Base-by-base conservation (phyloP, 305 asterid genomes). In the Salvia sclarea region DNA sequence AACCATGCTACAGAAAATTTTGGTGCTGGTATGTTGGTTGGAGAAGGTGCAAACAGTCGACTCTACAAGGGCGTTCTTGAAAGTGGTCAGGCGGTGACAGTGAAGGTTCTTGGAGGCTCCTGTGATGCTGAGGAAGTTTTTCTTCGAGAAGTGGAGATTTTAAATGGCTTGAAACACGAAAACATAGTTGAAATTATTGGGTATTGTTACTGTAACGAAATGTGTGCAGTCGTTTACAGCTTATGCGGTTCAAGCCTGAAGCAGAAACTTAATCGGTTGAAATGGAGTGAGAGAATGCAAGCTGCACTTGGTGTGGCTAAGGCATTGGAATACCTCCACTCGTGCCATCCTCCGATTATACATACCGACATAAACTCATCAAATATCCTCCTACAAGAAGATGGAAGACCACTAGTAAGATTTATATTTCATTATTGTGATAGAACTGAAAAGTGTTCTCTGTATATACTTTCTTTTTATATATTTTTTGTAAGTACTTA, bases 351-450 rank as follows among this genome's bases (percentile, higher is more conserved):
- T 72, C 89, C 88, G 18, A 69, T 88, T 68, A 58, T 85, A 64
- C 97, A 90, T 69, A 80, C 88, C 22, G 92, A 85, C 18, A 77
- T 90, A 53, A 90, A 85, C 38, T 88, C 95, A 24, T 82, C 96
- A 25, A 88, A 88, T 65, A 72, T 88, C 57, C 88, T 88, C 72
- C 82, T 91, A 35, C 81, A 81, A 7, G 84, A 78, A 61, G 81
- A 82, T 14, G 80, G 81, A 69, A 77, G 75, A 53, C 91, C 96
- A 63, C 84, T 73, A 38, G 97, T 86, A 75, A 79, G 86, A 53
- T 41, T 21, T 57, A 24, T 11, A 11, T 3, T 45, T 45, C 11
- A 11, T 14, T 12, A 16, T 18, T 24, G 17, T 28, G n/a, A 16
- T 58, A 16, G n/a, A n/a, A n/a, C n/a, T n/a, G 6, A 18, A 8